Evolutionary conservation across 2,329 filamentous ascomycete genomes (phyloP).

Genomic region (Neoascochyta sp.): DNA sequence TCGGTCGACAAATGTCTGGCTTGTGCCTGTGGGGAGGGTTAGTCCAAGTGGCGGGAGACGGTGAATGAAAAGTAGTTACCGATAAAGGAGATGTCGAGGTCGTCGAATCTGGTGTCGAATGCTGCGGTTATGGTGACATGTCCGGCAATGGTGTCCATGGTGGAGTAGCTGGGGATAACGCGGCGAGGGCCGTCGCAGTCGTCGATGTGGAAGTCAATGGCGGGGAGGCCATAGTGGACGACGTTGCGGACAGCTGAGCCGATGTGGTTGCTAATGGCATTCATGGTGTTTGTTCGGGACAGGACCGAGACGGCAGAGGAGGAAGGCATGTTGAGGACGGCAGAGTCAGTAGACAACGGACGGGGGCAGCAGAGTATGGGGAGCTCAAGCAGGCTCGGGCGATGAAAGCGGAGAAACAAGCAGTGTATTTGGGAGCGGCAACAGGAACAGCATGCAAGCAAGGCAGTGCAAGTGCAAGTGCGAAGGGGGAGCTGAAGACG

Average conservation of each 20-base stretch:
- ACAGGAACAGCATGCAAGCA: conserved; percentile 6
- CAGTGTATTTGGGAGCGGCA: conserved; percentile 6
- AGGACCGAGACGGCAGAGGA: conserved; percentile 15
- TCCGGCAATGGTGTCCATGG: conserved; percentile 56
- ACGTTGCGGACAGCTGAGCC: conserved; percentile 35
- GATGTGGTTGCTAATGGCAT: conserved; percentile 31
- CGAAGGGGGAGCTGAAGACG: not conserved
- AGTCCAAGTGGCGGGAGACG: no score
- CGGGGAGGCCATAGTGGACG: conserved; percentile 35
- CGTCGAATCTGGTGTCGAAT: conserved; percentile 55
- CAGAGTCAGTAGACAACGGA: conserved; percentile 9
- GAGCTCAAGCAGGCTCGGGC: conserved; percentile 9
- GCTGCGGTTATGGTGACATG: conserved; percentile 49
- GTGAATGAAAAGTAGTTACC: no score
- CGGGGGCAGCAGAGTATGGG: conserved; percentile 7
- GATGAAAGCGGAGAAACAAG: conserved; percentile 21
- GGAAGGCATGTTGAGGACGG: conserved; percentile 17
- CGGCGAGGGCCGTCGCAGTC: conserved; percentile 28
- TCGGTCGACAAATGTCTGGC: conserved; percentile 54
- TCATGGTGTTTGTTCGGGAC: conserved; percentile 26
- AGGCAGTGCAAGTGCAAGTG: no score
- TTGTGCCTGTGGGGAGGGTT: conserved; percentile 41
- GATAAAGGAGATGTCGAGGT: conserved; percentile 56
- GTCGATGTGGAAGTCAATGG: conserved; percentile 43
- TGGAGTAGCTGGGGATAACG: conserved; percentile 51